Conservation (phyloP, 306 rosid genomes). For the Cicer judaicum region DNA sequence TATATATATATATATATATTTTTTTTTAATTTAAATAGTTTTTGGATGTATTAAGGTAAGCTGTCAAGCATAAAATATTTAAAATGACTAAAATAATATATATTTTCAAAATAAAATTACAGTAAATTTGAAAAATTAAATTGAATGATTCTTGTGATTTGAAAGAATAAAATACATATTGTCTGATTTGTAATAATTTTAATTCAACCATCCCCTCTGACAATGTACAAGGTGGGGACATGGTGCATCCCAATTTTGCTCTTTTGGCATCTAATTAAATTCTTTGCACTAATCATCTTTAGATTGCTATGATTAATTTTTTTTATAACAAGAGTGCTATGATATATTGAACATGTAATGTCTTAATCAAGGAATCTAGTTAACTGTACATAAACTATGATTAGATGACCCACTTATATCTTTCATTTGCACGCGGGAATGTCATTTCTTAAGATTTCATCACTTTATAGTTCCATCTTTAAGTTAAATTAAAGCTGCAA, state of each 20-base stretch:
- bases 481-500: conserved; percentile 49
- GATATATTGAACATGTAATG: conserved; percentile 57
- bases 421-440: conserved; percentile 71
- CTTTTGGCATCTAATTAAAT: conserved; percentile 54
- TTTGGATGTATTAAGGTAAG: no score
- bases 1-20: no score
- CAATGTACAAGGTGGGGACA: conserved; percentile 36
- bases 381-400: conserved; percentile 64
- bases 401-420: conserved; percentile 60
- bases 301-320: conserved; percentile 45
- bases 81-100: no score
- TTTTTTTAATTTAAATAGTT: no score
- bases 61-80: no score
- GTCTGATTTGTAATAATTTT: not conserved
- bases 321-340: conserved; percentile 31
- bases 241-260: conserved; percentile 37
- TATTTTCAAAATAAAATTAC: no score
- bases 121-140: no score
- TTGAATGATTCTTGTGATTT: no score
- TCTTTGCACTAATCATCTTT: conserved; percentile 49
- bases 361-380: conserved; percentile 63
- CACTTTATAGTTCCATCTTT: conserved; percentile 50
- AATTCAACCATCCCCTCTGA: conserved; percentile 14
- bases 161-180: no score
- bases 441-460: conserved; percentile 62